Evolutionary conservation across 306 rosid genomes (phyloP), one percentile per base, ranked within the genome.

Genomic region (Ceratonia siliqua): DNA sequence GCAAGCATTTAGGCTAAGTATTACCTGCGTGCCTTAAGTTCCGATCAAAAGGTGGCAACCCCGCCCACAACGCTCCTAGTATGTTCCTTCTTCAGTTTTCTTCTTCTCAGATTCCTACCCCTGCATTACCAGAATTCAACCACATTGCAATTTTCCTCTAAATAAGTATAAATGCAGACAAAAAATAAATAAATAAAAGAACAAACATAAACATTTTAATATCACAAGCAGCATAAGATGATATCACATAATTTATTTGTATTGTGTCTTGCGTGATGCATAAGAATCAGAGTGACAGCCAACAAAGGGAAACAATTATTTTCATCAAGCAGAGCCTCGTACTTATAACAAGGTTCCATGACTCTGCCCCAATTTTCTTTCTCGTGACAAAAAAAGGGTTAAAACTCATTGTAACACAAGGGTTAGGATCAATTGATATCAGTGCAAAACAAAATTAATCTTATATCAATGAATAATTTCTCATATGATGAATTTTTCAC

Each of bases 71-170:
- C 79, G 24, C 65, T 76, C 84, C 63, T 8, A 83, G 70, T 6
- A 80, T 82, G 64, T 63, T 36, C 83, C 18, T 88, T 90, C 89
- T 85, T 80, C 83, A 91, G 74, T 48, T 90, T 88, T 83, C 98
- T 88, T 64, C 64, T 72, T 86, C 96, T 84, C 28, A 49, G 77
- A 79, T 75, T 85, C 36, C 57, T 76, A 45, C 82, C 84, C 98
- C 98, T 94, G 91, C 89, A 62, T 36, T 30, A 21, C 67, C 66
- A 81, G 55, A 85, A 61, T 56, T 72, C 52, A 64, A 79, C 64
- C 42, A 36, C 21, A 12, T 56, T 39, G 17, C 22, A 33, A 43
- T 68, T 73, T 42, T 69, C 48, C 70, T 64, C 39, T 3, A 59
- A 25, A 72, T 35, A 25, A 62, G 62, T 46, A 74, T 28, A 25